Evolutionary conservation across 2,329 filamentous ascomycete genomes (phyloP).

Genomic region (Chaetomiaceae sp.): DNA sequence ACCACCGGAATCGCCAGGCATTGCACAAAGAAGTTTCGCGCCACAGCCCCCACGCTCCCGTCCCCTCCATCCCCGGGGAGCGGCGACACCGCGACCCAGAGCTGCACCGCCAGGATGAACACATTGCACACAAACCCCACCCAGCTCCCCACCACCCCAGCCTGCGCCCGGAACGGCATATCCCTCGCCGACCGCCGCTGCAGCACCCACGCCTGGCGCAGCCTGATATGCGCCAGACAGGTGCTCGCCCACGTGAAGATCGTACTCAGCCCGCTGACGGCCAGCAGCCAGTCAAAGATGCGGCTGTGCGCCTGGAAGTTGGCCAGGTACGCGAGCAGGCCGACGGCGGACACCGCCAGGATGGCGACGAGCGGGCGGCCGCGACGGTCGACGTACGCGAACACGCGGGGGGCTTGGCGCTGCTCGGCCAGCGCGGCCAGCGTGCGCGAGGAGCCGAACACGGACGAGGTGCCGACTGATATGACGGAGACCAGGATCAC

Average conservation of each 20-base stretch:
- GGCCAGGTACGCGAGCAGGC: conserved; percentile 44
- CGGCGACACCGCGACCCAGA: conserved; percentile 35
- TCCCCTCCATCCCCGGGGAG: conserved; percentile 19
- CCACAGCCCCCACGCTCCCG: conserved; percentile 28
- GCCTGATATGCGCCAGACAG: conserved; percentile 62
- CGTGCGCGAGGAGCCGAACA: conserved; percentile 55
- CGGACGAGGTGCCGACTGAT: conserved; percentile 52
- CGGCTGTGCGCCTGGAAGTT: conserved; percentile 36
- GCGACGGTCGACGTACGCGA: conserved; percentile 51
- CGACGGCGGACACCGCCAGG: conserved; percentile 40
- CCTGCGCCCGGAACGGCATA: conserved; percentile 57
- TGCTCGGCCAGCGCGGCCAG: conserved; percentile 54
- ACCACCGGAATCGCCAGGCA: conserved; percentile 51
- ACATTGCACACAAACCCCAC: conserved; percentile 54
- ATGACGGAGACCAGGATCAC: conserved; percentile 54
- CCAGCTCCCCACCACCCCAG: conserved; percentile 59
- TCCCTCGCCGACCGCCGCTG: conserved; percentile 60
- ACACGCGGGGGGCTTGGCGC: conserved; percentile 50
- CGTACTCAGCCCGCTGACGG: conserved; percentile 57
- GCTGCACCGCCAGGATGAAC: conserved; percentile 50
- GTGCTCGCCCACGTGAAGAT: conserved; percentile 67
- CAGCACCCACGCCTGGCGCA: conserved; percentile 56
- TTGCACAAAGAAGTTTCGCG: conserved; percentile 46
- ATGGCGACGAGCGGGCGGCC: conserved; percentile 51
- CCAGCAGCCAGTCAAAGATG: conserved; percentile 61